These are phyloP conservation scores for Hypoxylon sp. DNA, from an alignment of 2,329 filamentous ascomycete species.

Conservation along the genomic window DNA sequence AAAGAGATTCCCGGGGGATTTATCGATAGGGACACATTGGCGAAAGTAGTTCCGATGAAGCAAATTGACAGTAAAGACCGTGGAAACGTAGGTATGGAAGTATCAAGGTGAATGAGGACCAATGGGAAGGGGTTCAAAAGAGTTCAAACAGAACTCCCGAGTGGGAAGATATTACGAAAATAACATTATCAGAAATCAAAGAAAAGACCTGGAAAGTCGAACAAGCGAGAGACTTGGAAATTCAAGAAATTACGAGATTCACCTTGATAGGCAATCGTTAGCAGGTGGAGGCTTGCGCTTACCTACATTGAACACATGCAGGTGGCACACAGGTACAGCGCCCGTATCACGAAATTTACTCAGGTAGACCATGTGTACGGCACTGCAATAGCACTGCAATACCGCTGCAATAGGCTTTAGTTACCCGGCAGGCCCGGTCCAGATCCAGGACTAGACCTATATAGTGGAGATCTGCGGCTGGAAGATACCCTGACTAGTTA, in stretches of 20 bases:
- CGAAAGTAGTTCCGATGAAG: conserved; percentile 8
- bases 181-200: conserved; percentile 33
- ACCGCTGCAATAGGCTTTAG: conserved; percentile 14
- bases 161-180: conserved; percentile 26
- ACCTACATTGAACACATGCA: conserved; percentile 19
- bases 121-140: conserved; percentile 11
- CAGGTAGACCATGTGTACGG: conserved; percentile 23
- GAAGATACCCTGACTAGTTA: conserved; percentile 19
- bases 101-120: background rate
- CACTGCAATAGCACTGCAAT: conserved; percentile 15
- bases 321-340: conserved; percentile 2
- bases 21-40: conserved; percentile 28
- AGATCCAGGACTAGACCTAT: conserved; percentile 23
- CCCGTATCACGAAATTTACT: conserved; percentile 15
- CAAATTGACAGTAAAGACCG: background rate
- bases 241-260: conserved; percentile 16
- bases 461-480: conserved; percentile 36
- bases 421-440: conserved; percentile 27
- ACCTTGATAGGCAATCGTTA: conserved; percentile 11
- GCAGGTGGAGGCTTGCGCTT: conserved; percentile 31
- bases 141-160: conserved; percentile 27
- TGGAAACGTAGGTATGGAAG: conserved; percentile 10
- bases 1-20: conserved; percentile 19
- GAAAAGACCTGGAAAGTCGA: conserved; percentile 11
- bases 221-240: conserved; percentile 11